Base-by-base conservation (phyloP, 768 basidiomycete genomes). In the Pisolithus microcarpus region DNA sequence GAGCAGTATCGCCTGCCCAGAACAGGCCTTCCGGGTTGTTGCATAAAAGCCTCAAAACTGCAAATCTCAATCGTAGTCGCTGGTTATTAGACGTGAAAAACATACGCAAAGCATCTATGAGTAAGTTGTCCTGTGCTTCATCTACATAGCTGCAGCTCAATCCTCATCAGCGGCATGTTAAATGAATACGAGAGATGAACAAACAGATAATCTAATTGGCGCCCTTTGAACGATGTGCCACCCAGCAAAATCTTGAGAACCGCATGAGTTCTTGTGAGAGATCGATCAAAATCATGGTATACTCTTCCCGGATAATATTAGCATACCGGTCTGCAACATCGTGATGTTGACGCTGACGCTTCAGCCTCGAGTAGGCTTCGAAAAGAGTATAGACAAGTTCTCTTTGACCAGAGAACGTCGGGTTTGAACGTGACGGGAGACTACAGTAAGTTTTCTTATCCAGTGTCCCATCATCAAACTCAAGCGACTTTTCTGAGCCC, bases 1-100 rank as follows among this genome's bases (percentile, higher is more conserved):
- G 87, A 0, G 87, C 85, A 0, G 87, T 87, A 59, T 89, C 87
- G 0, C 87, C 87, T 1, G 85, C 86, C 83, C 84, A 87, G 55
- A 88, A 84, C 21, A 87, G 64, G 0, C 86, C 85, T 46, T 84
- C 69, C 0, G 78, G 74, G 57, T 87, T 87, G 10, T 64, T 64
- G 53, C 83, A 87, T n/a, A 88, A 59, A 0, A 71, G 69, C 26
- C 84, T 69, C 38, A 88, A 63, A 4, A 88, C 86, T 87, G 21
- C 28, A 7, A 2, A 48, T 1, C 11, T 15, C 65, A 31, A 38
- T n/a, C 1, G 21, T 47, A 31, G 45, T 30, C 4, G 16, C 21
- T 10, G 10, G 1, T 7, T 13, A 26, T 15, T 15, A 34, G 11
- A 34, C 34, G 9, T 38, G 24, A 26, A 37, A 6, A 15, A 61